Percentiles rank a stretch among this genome's conserved stretches.
These are phyloP conservation scores for Bacidia rubella DNA, from an alignment of 495 filamentous ascomycete genomes.

Conservation along the genomic window DNA sequence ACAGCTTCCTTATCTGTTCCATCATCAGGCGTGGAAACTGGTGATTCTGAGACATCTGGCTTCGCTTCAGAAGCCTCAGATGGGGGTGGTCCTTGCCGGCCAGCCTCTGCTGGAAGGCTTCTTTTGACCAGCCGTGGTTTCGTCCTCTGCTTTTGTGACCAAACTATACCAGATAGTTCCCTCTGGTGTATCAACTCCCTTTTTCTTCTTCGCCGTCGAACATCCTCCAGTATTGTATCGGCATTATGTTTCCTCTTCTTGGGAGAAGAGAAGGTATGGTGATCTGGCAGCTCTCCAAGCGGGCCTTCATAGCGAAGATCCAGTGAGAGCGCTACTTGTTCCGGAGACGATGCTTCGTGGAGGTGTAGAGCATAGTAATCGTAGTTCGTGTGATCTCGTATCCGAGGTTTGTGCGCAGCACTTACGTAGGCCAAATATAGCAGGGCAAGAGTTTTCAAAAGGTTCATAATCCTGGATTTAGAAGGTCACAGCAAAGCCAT, in stretches of 20 bases:
- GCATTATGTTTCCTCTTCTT: constrained; percentile 37
- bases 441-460: constrained; percentile 12
- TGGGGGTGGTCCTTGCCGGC: constrained; percentile 6
- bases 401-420: constrained; percentile 32
- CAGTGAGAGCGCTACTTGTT: constrained; percentile 56
- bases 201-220: constrained; percentile 44
- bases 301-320: constrained; percentile 72
- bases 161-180: constrained; percentile 63
- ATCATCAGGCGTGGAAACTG: constrained; percentile 15
- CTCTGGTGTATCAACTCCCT: constrained; percentile 30
- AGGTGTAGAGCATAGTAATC: constrained; percentile 90
- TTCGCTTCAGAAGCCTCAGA: constrained; percentile 10
- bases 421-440: constrained; percentile 29
- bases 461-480: constrained; percentile 17
- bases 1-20: constrained; percentile 35
- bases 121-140: constrained; percentile 68
- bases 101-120: constrained; percentile 27
- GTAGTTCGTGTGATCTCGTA: constrained; percentile 52
- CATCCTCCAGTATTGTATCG: constrained; percentile 46
- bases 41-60: constrained; percentile 8
- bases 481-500: constrained; percentile 26
- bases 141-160: constrained; percentile 68
- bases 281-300: constrained; percentile 65
- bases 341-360: constrained; percentile 47
- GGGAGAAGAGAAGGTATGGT: constrained; percentile 70